Evolutionary conservation across 1,139 yeast species (phyloP).

Genomic region (Nematodospora anomalae): DNA sequence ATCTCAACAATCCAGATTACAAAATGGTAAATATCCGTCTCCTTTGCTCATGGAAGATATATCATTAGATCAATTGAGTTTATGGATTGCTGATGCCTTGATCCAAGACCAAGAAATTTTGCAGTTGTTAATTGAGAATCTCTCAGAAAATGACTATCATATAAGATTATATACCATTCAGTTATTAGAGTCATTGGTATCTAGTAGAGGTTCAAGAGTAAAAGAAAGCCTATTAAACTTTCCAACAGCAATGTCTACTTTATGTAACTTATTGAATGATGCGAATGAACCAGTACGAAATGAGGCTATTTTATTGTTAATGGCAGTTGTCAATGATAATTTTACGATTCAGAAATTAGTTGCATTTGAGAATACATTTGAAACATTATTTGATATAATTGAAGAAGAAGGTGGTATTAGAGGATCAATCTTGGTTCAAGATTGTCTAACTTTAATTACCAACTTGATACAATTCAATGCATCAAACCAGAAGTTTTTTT

Average conservation of each 20-base stretch:
- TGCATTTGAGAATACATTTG: constrained; percentile 93
- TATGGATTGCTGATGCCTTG: constrained; percentile 95
- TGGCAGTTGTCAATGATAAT: constrained; percentile 80
- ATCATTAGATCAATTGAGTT: constrained; percentile 76
- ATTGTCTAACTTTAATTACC: constrained; percentile 74
- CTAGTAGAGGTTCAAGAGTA: constrained; percentile 72
- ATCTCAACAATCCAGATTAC: constrained; percentile 72
- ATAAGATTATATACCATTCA: constrained; percentile 79
- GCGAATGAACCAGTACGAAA: constrained; percentile 86
- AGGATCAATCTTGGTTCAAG: constrained; percentile 89
- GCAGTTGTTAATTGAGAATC: constrained; percentile 54
- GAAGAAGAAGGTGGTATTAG: constrained; percentile 87
- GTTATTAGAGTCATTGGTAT: constrained; percentile 76
- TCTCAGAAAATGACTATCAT: constrained; percentile 65
- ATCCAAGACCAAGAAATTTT: constrained; percentile 68
- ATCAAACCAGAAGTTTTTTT: constrained; percentile 83
- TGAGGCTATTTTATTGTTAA: constrained; percentile 78
- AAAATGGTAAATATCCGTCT: constrained; percentile 80
- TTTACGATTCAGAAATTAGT: constrained; percentile 88
- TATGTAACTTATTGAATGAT: constrained; percentile 71
- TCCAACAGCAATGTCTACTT: constrained; percentile 77
- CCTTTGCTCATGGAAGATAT: constrained; percentile 66
- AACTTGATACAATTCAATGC: constrained; percentile 80
- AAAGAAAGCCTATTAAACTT: constrained; percentile 71
- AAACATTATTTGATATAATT: constrained; percentile 71